phyloP scores from a whole-genome alignment of 805 yeast species.

The Kazachstania psychrophila region DNA sequence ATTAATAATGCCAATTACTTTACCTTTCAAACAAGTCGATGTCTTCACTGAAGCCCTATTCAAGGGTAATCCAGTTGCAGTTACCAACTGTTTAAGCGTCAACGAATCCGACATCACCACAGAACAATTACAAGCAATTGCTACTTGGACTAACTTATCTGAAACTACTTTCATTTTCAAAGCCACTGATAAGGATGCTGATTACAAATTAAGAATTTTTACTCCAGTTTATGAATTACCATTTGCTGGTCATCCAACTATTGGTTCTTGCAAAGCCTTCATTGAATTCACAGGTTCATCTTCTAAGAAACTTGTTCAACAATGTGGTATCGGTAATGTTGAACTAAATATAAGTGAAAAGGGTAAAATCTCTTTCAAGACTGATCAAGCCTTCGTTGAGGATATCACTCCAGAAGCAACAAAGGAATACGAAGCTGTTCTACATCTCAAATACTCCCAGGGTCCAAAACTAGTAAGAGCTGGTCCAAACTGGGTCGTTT shows the following conservation, averaged over 20 bases:
- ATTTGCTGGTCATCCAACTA: conserved; percentile 58
- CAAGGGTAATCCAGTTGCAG: conserved; percentile 51
- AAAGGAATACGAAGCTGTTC: conserved; percentile 6
- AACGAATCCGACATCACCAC: conserved; percentile 23
- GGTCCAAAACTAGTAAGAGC: conserved; percentile 30
- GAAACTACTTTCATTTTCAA: conserved; percentile 46
- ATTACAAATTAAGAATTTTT: conserved; percentile 44
- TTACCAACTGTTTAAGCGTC: conserved; percentile 22
- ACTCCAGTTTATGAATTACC: conserved; percentile 41
- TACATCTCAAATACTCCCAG: conserved; percentile 10
- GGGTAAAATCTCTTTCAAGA: conserved; percentile 26
- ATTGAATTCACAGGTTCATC: conserved; percentile 31
- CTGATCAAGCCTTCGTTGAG: conserved; percentile 10
- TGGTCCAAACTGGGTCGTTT: conserved; percentile 41
- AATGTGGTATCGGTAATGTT: conserved; percentile 39
- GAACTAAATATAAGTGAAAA: conserved; percentile 23
- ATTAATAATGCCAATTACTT: conserved; percentile 7
- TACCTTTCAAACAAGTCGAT: conserved; percentile 31
- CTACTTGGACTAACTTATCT: conserved; percentile 53
- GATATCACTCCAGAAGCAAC: conserved; percentile 8
- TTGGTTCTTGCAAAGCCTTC: conserved; percentile 43
- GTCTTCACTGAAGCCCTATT: conserved; percentile 30
- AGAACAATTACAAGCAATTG: conserved; percentile 38
- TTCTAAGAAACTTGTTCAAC: conserved; percentile 31
- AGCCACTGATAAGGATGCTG: conserved; percentile 33